These are phyloP conservation scores for Orbilia oligospora DNA, from an alignment of 2,329 filamentous ascomycete genomes.

Conservation along the genomic window DNA sequence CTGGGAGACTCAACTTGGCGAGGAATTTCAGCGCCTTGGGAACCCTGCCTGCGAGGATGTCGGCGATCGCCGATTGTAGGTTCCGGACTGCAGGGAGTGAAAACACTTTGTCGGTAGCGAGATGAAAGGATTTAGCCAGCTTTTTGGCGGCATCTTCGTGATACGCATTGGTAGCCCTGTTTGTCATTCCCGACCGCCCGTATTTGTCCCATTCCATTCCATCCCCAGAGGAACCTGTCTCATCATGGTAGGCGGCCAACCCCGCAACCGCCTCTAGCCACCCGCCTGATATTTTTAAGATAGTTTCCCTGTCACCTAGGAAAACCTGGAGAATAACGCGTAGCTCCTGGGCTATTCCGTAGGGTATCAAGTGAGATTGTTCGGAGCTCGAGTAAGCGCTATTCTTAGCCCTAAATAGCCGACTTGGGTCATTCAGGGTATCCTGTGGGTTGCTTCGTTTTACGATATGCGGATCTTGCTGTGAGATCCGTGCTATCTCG, in stretches of 20 bases:
- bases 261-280: conserved; percentile 52
- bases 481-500: conserved; percentile 54
- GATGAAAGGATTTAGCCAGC: conserved; percentile 41
- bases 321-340: conserved; percentile 55
- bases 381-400: conserved; percentile 6
- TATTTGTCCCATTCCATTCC: conserved; percentile 58
- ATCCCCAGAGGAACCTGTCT: conserved; percentile 55
- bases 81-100: conserved; percentile 53
- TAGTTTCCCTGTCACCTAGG: conserved; percentile 54
- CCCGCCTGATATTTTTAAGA: conserved; percentile 44
- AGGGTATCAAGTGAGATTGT: conserved; percentile 39
- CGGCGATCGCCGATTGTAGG: conserved; percentile 42
- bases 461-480: conserved; percentile 29
- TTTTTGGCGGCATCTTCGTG: conserved; percentile 52
- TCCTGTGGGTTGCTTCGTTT: conserved; percentile 21
- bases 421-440: conserved; percentile 8
- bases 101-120: conserved; percentile 40
- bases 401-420: conserved; percentile 43
- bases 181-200: conserved; percentile 8
- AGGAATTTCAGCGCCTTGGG: conserved; percentile 48
- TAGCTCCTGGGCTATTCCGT: conserved; percentile 43
- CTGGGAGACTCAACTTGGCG: conserved; percentile 45
- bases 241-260: conserved; percentile 52
- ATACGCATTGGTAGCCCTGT: conserved; percentile 46
- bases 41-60: conserved; percentile 46